A percentile compares a stretch with the other conserved stretches of the same genome.
Evolutionary conservation across 345 rosid species (phyloP).

Genomic region (Bruguiera parviflora): DNA sequence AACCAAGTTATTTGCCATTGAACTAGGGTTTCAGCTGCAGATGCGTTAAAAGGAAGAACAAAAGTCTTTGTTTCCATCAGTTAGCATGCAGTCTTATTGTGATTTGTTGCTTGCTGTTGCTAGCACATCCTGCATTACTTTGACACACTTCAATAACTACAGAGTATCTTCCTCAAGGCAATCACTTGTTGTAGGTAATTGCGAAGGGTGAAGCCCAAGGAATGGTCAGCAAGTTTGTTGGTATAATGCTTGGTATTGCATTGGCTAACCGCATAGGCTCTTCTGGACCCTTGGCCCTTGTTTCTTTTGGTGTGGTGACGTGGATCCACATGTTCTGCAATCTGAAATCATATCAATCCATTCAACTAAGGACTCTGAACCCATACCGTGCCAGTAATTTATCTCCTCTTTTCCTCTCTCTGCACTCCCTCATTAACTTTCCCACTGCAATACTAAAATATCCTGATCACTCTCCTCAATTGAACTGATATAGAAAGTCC

Average conservation of each 20-base stretch:
- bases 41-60: not conserved
- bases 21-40: not conserved
- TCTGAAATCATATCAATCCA: conserved; percentile 85
- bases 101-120: not conserved
- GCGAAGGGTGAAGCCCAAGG: conserved; percentile 99
- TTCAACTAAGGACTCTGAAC: conserved; percentile 88
- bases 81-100: not conserved
- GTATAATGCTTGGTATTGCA: conserved; percentile 80
- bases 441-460: not conserved
- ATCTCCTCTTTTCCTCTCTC: conserved; percentile 17
- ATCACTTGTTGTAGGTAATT: conserved; percentile 57
- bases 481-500: no score
- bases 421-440: not conserved
- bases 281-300: conserved; percentile 71
- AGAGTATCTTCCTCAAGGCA: conserved; percentile 6
- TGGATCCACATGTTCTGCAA: conserved; percentile 94
- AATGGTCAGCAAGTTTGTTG: conserved; percentile 92
- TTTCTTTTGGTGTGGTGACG: conserved; percentile 74
- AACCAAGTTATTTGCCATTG: conserved; percentile 11
- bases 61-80: not conserved
- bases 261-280: conserved; percentile 72
- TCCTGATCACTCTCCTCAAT: no score
- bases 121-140: not conserved
- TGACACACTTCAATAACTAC: not conserved
- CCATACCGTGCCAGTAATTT: conserved; percentile 92